Conservation (phyloP, 2,329 filamentous ascomycete genomes). For the Alternaria conjuncta region DNA sequence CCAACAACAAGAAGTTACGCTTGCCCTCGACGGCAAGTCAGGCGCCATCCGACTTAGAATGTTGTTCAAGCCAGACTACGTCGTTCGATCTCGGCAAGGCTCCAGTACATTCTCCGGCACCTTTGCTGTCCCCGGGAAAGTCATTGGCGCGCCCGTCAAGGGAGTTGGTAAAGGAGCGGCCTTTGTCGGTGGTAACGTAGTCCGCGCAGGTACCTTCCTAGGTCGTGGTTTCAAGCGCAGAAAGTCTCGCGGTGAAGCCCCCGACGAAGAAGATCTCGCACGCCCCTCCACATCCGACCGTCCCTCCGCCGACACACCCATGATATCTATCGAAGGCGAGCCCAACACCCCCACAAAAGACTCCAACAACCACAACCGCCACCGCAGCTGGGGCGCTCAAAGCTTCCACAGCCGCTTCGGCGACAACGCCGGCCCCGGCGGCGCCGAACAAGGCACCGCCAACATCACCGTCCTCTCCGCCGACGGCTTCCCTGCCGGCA, state of each 20-base stretch:
- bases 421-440: conserved; percentile 51
- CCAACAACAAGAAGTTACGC: conserved; percentile 73
- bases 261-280: conserved; percentile 48
- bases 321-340: conserved; percentile 42
- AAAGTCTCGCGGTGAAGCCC: conserved; percentile 61
- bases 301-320: conserved; percentile 36
- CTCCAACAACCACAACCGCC: conserved; percentile 38
- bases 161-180: conserved; percentile 79
- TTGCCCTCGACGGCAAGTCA: conserved; percentile 86
- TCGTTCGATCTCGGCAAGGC: conserved; percentile 84
- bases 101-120: conserved; percentile 93
- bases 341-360: conserved; percentile 14
- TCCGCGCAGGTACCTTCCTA: conserved; percentile 89
- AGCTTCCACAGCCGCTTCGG: conserved; percentile 49
- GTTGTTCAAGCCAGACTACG: conserved; percentile 91
- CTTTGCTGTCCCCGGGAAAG: conserved; percentile 84
- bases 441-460: conserved; percentile 73
- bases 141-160: conserved; percentile 95
- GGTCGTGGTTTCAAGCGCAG: conserved; percentile 80
- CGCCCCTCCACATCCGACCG: conserved; percentile 53
- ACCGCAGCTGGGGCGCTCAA: conserved; percentile 45
- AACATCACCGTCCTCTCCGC: conserved; percentile 81
- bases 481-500: conserved; percentile 74
- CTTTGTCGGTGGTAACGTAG: conserved; percentile 76
- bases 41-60: conserved; percentile 82